Conservation (phyloP, 2,329 filamentous ascomycete species). For the Fusarium papillatum region DNA sequence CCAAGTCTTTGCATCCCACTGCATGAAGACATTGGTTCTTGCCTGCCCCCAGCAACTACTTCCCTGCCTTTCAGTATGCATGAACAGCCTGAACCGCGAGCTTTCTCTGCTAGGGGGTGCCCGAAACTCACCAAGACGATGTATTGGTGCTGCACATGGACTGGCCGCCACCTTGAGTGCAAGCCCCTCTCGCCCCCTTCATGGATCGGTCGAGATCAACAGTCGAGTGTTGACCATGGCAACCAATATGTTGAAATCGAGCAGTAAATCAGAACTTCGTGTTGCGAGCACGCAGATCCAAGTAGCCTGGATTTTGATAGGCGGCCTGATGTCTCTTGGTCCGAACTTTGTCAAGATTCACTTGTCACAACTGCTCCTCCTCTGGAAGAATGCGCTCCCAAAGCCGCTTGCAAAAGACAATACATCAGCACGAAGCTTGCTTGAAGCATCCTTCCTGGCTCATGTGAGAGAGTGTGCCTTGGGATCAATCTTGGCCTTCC, state of each 20-base stretch:
- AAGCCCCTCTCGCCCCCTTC: slow-evolving; percentile 87
- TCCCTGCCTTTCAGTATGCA: slow-evolving; percentile 92
- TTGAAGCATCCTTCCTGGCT: slow-evolving; percentile 93
- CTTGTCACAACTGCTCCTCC: slow-evolving; percentile 88
- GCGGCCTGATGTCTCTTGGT: slow-evolving; percentile 94
- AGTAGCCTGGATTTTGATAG: slow-evolving; percentile 97
- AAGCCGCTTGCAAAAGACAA: slow-evolving; percentile 96
- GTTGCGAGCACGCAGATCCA: slow-evolving; percentile 96
- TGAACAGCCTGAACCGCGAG: slow-evolving; percentile 94
- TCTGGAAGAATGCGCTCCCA: slow-evolving; percentile 98
- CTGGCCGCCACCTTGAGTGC: slow-evolving; percentile 92
- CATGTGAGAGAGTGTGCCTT: slow-evolving; percentile 96
- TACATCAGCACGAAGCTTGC: slow-evolving; percentile 82
- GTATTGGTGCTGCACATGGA: slow-evolving; percentile 92
- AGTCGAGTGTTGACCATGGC: slow-evolving; percentile 92
- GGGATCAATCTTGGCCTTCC: slow-evolving; percentile 90
- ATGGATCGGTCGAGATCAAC: slow-evolving; percentile 96
- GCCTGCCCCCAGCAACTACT: slow-evolving; percentile 94
- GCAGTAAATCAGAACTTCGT: slow-evolving; percentile 89
- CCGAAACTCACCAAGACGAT: slow-evolving; percentile 84
- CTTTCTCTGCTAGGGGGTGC: slow-evolving; percentile 81
- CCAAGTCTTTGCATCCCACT: slow-evolving; percentile 89
- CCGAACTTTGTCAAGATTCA: slow-evolving; percentile 99
- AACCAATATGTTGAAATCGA: slow-evolving; percentile 92
- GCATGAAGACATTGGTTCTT: slow-evolving; percentile 87